Base-by-base conservation (phyloP, 2,329 filamentous ascomycete species). In the Blumeria graminis region DNA sequence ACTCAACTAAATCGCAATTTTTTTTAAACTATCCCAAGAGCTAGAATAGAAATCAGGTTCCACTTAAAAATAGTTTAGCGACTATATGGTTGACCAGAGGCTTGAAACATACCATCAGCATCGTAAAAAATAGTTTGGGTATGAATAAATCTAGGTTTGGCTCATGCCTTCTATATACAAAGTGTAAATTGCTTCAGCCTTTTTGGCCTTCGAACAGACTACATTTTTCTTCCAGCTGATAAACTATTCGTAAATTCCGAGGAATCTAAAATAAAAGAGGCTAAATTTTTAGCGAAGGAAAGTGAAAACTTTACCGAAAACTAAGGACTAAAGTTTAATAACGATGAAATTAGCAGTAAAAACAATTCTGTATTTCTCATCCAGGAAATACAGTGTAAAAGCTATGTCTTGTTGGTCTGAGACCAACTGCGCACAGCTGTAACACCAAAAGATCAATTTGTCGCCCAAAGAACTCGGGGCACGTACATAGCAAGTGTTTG, bases 91-190 rank as follows among this genome's bases (percentile, higher is more conserved):
- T 11, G 45, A n/a, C 36, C 54, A 32, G 54, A 45, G 33, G 36
- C 36, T 39, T 14, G 14, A 39, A 39, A 39, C 36, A 8, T 39
- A 39, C 14, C 36, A 39, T 46, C 43, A 50, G 34, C 41, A 56
- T 45, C 55, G 51, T 33, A 50, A 14, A 10, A n/a, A 33, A 56
- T 10, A 56, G 32, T 32, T 45, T 56, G 14, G 22, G 14, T 33
- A 51, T 56, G 55, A 28, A 36, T 28, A 18, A 46, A 38, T 56
- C 32, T 7, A 56, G 22, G 18, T 51, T 34, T 35, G 55, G 51
- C 22, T 45, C 55, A 9, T 56, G 55, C 35, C 41, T 56, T 11
- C 28, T 56, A 22, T 36, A 34, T 46, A 56, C n/a, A 46, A n/a
- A 46, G 43, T 46, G 8, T 16, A 13, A 46, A 46, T 16, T 22